Conservation (phyloP, 164 flowering plant genomes). For the Vitis cinerea region DNA sequence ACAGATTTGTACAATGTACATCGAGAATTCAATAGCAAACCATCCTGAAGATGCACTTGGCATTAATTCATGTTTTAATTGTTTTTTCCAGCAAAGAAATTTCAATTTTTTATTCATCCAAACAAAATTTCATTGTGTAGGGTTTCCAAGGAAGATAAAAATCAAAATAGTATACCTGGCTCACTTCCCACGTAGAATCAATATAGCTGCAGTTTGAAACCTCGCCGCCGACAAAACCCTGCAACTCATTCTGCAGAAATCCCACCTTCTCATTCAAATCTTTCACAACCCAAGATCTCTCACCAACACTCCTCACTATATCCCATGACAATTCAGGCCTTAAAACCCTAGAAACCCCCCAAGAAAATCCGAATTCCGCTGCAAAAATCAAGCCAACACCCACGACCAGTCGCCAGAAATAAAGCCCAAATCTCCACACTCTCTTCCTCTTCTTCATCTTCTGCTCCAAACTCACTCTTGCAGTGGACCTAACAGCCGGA, state of each 20-base stretch:
- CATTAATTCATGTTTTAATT: background rate
- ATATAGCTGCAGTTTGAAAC: constrained; percentile 46
- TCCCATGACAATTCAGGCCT: constrained; percentile 40
- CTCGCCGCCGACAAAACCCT: constrained; percentile 25
- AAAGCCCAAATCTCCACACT: constrained; percentile 12
- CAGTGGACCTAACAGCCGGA: constrained; percentile 37
- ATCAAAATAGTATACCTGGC: constrained; percentile 41
- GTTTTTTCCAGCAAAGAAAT: background rate
- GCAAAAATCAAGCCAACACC: constrained; percentile 36
- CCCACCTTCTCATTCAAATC: constrained; percentile 42
- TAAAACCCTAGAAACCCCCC: constrained; percentile 34
- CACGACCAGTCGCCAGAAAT: constrained; percentile 27
- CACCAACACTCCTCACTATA: constrained; percentile 34
- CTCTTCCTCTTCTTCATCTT: constrained; percentile 20
- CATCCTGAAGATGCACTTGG: constrained; percentile 41
- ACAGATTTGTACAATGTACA: constrained; percentile 60
- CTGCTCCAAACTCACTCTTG: constrained; percentile 23
- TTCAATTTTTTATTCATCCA: background rate
- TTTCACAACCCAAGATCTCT: constrained; percentile 29
- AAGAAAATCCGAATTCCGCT: constrained; percentile 40
- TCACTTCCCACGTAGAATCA: constrained; percentile 56
- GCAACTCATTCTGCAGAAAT: constrained; percentile 44
- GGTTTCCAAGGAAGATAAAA: background rate
- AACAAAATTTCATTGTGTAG: background rate
- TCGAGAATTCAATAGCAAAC: constrained; percentile 46